Evolutionary conservation across 768 basidiomycete species (phyloP).

Genomic region (Tephrocybe sp.): DNA sequence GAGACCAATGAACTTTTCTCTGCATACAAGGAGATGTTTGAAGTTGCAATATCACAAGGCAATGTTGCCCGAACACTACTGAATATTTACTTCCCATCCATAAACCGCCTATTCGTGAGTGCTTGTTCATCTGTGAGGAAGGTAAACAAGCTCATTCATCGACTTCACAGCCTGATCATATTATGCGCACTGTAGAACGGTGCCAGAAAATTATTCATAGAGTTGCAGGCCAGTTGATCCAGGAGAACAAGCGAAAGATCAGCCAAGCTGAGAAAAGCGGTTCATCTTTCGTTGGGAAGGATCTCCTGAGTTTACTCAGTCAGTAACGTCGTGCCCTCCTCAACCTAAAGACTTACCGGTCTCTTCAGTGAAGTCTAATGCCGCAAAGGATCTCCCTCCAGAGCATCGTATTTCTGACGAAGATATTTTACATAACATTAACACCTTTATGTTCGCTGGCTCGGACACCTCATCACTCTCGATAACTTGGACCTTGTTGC

Average conservation of each 20-base stretch:
- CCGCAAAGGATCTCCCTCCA: constrained; percentile 63
- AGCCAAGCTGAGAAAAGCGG: constrained; percentile 56
- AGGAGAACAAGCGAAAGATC: constrained; percentile 77
- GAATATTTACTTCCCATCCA: constrained; percentile 57
- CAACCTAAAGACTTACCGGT: not conserved
- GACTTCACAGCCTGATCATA: constrained; percentile 50
- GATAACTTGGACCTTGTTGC: constrained; percentile 81
- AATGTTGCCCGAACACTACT: constrained; percentile 43
- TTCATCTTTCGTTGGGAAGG: constrained; percentile 57
- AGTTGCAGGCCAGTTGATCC: constrained; percentile 73
- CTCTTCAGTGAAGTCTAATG: constrained; percentile 78
- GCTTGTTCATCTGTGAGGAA: constrained; percentile 2
- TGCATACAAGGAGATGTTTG: constrained; percentile 88
- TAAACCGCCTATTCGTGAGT: constrained; percentile 59
- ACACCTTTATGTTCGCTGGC: constrained; percentile 89
- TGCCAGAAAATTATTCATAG: constrained; percentile 65
- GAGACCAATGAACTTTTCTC: constrained; percentile 75
- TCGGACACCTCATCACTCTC: constrained; percentile 85
- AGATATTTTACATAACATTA: constrained; percentile 83
- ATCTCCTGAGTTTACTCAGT: constrained; percentile 79
- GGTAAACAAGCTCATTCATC: not conserved
- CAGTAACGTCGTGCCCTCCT: constrained; percentile 23
- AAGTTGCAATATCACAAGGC: constrained; percentile 62
- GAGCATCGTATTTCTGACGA: constrained; percentile 83
- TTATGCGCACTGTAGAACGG: constrained; percentile 46